Percentiles rank a stretch among this genome's conserved stretches.
Conservation (phyloP, 805 yeast species). For the Yamadazyma philogaea region DNA sequence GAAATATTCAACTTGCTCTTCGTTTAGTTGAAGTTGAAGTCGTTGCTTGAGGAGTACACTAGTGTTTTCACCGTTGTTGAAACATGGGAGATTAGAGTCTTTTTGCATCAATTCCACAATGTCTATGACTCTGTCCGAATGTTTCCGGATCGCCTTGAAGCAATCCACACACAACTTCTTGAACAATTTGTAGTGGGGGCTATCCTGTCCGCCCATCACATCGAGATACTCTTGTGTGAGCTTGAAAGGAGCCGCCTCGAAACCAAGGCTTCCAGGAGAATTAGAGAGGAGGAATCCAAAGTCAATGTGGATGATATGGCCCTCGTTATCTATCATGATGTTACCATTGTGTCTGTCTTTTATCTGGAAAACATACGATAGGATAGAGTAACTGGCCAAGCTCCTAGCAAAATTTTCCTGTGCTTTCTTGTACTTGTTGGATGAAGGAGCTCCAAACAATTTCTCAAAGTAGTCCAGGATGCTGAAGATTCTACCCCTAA, state of each 20-base stretch:
- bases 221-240: slow-evolving; percentile 87
- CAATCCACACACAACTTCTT: slow-evolving; percentile 64
- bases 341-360: slow-evolving; percentile 98
- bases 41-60: slow-evolving; percentile 76
- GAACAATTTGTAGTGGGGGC: slow-evolving; percentile 59
- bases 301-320: slow-evolving; percentile 93
- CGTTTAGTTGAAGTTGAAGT: slow-evolving; percentile 72
- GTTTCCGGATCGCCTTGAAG: slow-evolving; percentile 67
- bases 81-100: slow-evolving; percentile 88
- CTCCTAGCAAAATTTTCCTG: slow-evolving; percentile 83
- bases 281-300: slow-evolving; percentile 91
- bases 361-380: slow-evolving; percentile 85
- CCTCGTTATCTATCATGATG: slow-evolving; percentile 93
- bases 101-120: slow-evolving; percentile 93
- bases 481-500: slow-evolving; percentile 67
- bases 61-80: slow-evolving; percentile 82
- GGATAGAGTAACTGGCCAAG: slow-evolving; percentile 86
- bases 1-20: slow-evolving; percentile 67
- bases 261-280: slow-evolving; percentile 95
- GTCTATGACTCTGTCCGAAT: slow-evolving; percentile 70
- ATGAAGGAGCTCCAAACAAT: slow-evolving; percentile 64
- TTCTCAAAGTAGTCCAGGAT: slow-evolving; percentile 74
- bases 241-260: slow-evolving; percentile 97
- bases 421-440: slow-evolving; percentile 62
- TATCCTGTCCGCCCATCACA: slow-evolving; percentile 73